Evolutionary conservation across 1,284 basidiomycete species (phyloP), one percentile per base, ranked within the genome.

Genomic region (Cryptococcus sp.): DNA sequence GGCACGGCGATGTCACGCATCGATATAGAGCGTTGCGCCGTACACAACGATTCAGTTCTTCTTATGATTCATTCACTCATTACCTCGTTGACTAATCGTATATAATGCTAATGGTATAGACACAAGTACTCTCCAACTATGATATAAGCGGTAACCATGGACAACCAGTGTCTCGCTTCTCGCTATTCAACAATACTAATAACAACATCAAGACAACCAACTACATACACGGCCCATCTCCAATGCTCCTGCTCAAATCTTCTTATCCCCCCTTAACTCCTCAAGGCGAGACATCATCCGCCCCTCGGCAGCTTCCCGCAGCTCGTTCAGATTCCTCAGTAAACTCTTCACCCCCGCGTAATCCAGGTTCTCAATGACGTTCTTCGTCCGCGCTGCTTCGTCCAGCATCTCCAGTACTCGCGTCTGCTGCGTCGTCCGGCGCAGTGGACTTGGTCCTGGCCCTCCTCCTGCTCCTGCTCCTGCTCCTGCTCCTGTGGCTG

Each of bases 281-380:
- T 62, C 61, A 17, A 57, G 22, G 7, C 49, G 40, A 8, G 50
- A 19, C 31, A 56, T 45, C 50, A 62, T 50, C 17, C 57, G 66
- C 45, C 48, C 50, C 47, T 66, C 65, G 2, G 68, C 73, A 19
- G 65, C 66, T 8, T 53, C 66, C 17, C 64, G 56, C n/a, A 76
- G 38, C 48, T 47, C 54, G 25, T 76, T 67, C 5, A 71, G 41
- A 39, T 66, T 60, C 39, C 50, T 52, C 54, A 73, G 41, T 15
- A 76, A 35, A 2, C 44, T 53, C 49, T 66, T 59, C 2, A 71
- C 59, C 23, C 66, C 72, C 10, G 70, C 66, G 50, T 70, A 64
- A 56, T 73, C 71, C 47, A 76, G 48, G 22, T 47, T 50, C 6
- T 64, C 66, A 46, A 76, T 61, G 2, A 59, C 65, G 8, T 52